Evolutionary conservation across 2,329 filamentous ascomycete species (phyloP).

Genomic region (Tolypocladium tundrense): DNA sequence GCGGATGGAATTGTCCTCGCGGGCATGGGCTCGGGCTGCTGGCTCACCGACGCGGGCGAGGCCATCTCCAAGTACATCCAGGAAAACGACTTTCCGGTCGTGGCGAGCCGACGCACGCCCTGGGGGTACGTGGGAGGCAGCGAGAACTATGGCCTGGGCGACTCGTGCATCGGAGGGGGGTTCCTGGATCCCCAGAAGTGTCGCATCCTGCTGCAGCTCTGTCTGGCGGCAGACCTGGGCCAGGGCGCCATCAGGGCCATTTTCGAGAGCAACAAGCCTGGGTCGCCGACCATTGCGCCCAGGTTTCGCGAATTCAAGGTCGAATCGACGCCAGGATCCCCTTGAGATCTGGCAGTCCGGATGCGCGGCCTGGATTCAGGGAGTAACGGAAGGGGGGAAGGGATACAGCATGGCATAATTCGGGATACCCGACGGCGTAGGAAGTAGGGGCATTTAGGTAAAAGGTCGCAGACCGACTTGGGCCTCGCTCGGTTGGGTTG

Average conservation of each 20-base stretch:
- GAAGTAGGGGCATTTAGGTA: background rate
- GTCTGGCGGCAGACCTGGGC: slow-evolving; percentile 18
- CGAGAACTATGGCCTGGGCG: slow-evolving; percentile 15
- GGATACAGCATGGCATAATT: background rate
- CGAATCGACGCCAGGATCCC: background rate
- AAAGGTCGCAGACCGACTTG: background rate
- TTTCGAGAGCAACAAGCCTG: slow-evolving; percentile 11
- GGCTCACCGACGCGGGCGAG: slow-evolving; percentile 25
- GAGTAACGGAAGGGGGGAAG: too few relatives aligned
- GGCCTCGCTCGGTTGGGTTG: background rate
- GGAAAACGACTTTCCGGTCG: slow-evolving; percentile 32
- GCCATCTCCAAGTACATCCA: slow-evolving; percentile 33
- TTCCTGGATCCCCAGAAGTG: slow-evolving; percentile 47
- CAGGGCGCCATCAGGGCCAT: slow-evolving; percentile 14
- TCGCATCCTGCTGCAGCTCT: slow-evolving; percentile 38
- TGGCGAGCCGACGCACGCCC: slow-evolving; percentile 39
- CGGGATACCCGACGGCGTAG: background rate
- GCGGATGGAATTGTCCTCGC: slow-evolving; percentile 46
- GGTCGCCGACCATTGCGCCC: background rate
- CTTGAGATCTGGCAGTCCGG: background rate
- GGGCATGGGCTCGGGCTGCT: slow-evolving; percentile 43
- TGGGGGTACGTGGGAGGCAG: slow-evolving; percentile 40
- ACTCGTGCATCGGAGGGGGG: slow-evolving; percentile 26
- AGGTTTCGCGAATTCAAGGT: background rate
- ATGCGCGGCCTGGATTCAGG: background rate